Conservation (phyloP, 306 rosid genomes). For the Acacia crassicarpa region DNA sequence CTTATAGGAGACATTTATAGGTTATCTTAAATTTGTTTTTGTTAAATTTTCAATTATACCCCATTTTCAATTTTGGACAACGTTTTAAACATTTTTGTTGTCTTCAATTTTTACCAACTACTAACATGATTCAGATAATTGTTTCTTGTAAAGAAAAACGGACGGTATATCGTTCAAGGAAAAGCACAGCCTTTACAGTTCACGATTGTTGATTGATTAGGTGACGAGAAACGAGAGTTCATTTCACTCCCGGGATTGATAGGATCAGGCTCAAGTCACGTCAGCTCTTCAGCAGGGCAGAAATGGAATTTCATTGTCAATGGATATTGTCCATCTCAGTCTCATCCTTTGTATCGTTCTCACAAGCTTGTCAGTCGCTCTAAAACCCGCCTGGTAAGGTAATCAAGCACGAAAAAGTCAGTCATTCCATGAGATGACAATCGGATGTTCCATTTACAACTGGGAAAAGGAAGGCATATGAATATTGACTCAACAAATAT, state of each 20-base stretch:
- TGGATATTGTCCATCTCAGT: slow-evolving; percentile 1
- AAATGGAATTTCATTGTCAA: slow-evolving; percentile 23
- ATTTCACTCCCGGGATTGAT: neutral
- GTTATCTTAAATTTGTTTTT: too few relatives aligned
- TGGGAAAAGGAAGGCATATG: neutral
- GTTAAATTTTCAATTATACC: too few relatives aligned
- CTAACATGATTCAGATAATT: too few relatives aligned
- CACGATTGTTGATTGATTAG: neutral
- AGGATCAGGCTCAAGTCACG: slow-evolving; percentile 11
- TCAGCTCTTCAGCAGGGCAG: neutral
- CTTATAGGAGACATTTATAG: too few relatives aligned
- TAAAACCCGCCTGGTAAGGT: slow-evolving; percentile 39
- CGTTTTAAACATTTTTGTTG: too few relatives aligned
- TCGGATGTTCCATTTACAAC: neutral
- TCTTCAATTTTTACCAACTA: too few relatives aligned
- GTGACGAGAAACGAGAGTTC: neutral
- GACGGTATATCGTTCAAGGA: neutral
- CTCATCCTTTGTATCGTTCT: neutral
- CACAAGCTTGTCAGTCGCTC: slow-evolving; percentile 13
- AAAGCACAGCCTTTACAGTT: neutral
- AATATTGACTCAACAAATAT: neutral
- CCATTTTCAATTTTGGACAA: too few relatives aligned
- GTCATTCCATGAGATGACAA: slow-evolving; percentile 5
- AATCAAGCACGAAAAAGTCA: slow-evolving; percentile 16
- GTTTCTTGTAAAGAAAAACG: too few relatives aligned